Evolutionary conservation across 2,329 filamentous ascomycete species (phyloP), one percentile per base, ranked within the genome.

Genomic region (Colletotrichum tofieldiae): DNA sequence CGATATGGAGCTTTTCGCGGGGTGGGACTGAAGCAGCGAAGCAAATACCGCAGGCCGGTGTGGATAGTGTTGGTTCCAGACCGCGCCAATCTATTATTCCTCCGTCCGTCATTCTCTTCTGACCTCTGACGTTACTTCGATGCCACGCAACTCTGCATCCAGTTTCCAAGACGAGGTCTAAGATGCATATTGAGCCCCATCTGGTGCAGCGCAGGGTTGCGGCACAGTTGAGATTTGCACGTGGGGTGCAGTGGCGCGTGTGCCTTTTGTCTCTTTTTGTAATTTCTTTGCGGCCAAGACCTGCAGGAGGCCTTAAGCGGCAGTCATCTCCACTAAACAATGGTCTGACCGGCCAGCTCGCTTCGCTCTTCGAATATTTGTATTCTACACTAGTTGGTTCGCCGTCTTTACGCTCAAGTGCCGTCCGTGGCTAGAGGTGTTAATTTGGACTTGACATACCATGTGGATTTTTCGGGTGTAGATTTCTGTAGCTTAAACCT

Each of bases 381-480:
- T 54, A 23, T 18, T 41, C 47, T 26, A 26, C 23, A 26, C 23
- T 35, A n/a, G 32, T 26, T 37, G 32, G 47, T 41, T 32, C 18
- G 47, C 18, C 47, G 47, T 52, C 37, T 26, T 14, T 12, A 5
- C 14, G 20, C 47, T 20, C 61, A 14, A 41, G 37, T 18, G 49
- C 35, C 55, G 20, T 18, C 12, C 2, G 32, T 23, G 29, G 14
- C 32, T 12, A 8, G 8, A 35, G 18, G 61, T 55, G 61, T 26
- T 52, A 54, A 64, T 41, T 54, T 6, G 18, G 26, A 64, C 61
- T 37, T 35, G 37, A 64, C 49, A 39, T 39, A 39, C 35, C 4
- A 26, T 39, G 7, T 1, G 7, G 3, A 18, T 11, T 9, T 29
- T 16, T 18, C 47, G 23, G 23, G 23, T 26, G 14, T 3, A 14